phyloP scores from a whole-genome alignment of 1,139 yeast genomes.

The Saccharomycopsis hybrid region DNA sequence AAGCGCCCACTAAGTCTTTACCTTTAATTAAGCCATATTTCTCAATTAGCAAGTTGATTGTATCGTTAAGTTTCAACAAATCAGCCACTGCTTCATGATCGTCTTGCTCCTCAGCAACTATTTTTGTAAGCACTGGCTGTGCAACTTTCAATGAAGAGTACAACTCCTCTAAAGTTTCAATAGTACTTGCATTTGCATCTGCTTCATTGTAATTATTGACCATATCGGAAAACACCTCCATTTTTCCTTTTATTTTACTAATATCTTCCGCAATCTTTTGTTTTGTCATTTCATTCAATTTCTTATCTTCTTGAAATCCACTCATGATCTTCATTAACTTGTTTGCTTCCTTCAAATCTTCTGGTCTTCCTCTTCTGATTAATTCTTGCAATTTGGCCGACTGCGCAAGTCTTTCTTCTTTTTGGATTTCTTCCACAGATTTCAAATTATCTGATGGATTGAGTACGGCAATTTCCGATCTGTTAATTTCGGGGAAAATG shows the following conservation, averaged over 20 bases:
- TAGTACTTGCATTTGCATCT: constrained; percentile 43
- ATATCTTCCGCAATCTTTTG: constrained; percentile 81
- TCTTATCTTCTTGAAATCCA: constrained; percentile 80
- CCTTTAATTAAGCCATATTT: constrained; percentile 61
- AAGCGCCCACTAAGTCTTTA: constrained; percentile 60
- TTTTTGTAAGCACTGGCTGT: constrained; percentile 80
- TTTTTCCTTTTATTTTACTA: constrained; percentile 77
- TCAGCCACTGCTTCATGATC: constrained; percentile 64
- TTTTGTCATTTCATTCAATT: constrained; percentile 53
- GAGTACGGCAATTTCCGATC: constrained; percentile 88
- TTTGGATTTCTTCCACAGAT: constrained; percentile 83
- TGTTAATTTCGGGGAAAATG: constrained; percentile 82
- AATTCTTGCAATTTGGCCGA: constrained; percentile 93
- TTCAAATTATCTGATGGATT: constrained; percentile 87
- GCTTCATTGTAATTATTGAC: constrained; percentile 32
- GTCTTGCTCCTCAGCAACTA: constrained; percentile 59
- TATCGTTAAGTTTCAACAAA: constrained; percentile 67
- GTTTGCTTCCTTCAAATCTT: constrained; percentile 93
- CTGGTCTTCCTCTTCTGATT: constrained; percentile 92
- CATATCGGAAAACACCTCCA: constrained; percentile 90
- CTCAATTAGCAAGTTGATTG: constrained; percentile 60
- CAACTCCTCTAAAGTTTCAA: constrained; percentile 72
- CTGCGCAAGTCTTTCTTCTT: constrained; percentile 89
- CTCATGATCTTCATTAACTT: constrained; percentile 97
- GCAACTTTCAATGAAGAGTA: constrained; percentile 75